Base-by-base conservation (phyloP, 192 early-diverging fungal species). In the Coemansia sp. region DNA sequence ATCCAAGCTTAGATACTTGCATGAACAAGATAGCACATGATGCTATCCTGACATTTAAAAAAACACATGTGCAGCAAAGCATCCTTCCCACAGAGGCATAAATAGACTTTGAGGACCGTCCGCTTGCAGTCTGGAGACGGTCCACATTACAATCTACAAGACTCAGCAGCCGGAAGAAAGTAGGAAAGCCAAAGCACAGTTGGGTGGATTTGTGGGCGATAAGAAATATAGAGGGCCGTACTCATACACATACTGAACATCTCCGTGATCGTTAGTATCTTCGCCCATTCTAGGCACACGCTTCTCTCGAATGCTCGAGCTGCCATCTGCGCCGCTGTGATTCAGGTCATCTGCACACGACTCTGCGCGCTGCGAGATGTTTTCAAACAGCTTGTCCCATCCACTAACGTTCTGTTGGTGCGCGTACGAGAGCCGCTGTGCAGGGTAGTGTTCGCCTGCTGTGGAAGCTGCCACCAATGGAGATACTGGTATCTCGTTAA, bases 201-300 rank as follows among this genome's bases (percentile, higher is more conserved):
- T 49, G 26, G 22, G 24, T 14, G 25, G n/a, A 8, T 9, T 2
- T 26, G 47, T 31, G 14, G 52, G 9, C 50, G 56, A 51, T 49
- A 47, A 23, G 19, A 61, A 24, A 21, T 41, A 65, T 24, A 34
- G 12, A 18, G 38, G 41, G 22, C 62, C 76, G 57, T 79, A 79
- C 76, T 79, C 76, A 67, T 79, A 68, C 69, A 79, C 76, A 64
- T 79, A 79, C 76, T 79, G 76, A 51, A 79, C 76, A 71, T 79
- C 76, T 57, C 59, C 75, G 58, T 68, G 75, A 48, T 62, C 66
- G 57, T 68, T 61, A 28, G 70, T 50, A 25, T 76, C 68, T 44
- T 79, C 76, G 59, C 71, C 71, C n/a, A 79, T 69, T 28, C 63
- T 70, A 4, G 76, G 71, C 7, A 79, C 67, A 8, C 67, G 67